These are phyloP conservation scores for Fusarium caatingaense DNA, from an alignment of 2,329 filamentous ascomycete species.

Conservation along the genomic window DNA sequence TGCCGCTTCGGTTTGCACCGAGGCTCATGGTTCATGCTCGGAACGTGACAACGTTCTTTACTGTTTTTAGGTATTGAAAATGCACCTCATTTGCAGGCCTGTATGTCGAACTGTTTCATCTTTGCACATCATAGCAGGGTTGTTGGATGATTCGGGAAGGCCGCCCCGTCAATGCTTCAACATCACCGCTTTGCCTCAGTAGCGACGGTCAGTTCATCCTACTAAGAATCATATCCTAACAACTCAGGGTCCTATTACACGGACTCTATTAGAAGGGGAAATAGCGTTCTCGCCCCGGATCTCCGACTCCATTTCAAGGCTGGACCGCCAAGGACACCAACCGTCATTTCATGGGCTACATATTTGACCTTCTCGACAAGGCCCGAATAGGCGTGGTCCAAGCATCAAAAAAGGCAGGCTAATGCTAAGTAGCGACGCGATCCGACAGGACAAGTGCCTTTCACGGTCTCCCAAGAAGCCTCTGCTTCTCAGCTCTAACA, in stretches of 20 bases:
- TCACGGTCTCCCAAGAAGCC: conserved; percentile 41
- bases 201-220: not conserved
- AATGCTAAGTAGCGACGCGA: conserved; percentile 30
- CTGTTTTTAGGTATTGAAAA: conserved; percentile 32
- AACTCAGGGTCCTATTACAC: conserved; percentile 6
- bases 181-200: conserved; percentile 16
- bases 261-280: conserved; percentile 17
- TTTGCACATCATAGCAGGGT: conserved; percentile 32
- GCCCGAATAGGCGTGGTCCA: conserved; percentile 45
- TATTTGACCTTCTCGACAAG: conserved; percentile 35
- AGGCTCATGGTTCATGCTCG: conserved; percentile 41
- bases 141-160: conserved; percentile 28
- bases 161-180: conserved; percentile 35
- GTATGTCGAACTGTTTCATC: conserved; percentile 43
- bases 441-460: conserved; percentile 28
- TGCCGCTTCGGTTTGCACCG: conserved; percentile 30
- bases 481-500: conserved; percentile 39
- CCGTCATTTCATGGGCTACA: conserved; percentile 33
- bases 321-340: conserved; percentile 35
- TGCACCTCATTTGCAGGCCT: conserved; percentile 39
- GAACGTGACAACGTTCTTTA: conserved; percentile 31
- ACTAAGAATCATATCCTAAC: conserved; percentile 2
- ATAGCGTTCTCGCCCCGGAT: conserved; percentile 33
- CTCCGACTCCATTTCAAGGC: conserved; percentile 18
- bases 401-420: conserved; percentile 39